phyloP scores from a whole-genome alignment of 768 basidiomycete genomes.

The Tulasnella sp. region DNA sequence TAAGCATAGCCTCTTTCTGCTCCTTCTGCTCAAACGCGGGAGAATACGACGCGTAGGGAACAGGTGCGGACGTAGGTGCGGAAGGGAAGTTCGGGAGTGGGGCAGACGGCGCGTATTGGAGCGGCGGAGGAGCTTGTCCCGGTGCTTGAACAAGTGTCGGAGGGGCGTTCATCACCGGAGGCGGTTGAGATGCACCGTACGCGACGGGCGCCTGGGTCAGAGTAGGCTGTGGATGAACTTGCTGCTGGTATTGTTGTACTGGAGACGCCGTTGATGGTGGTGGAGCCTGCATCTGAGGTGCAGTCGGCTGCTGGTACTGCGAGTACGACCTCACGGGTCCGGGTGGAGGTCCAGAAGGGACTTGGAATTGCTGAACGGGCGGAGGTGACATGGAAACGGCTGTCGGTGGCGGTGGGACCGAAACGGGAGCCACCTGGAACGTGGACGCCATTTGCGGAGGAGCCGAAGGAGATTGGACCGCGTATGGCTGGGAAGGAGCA shows the following conservation, averaged over 20 bases:
- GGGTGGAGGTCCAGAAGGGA: not conserved
- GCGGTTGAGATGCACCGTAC: no score
- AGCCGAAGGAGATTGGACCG: not conserved
- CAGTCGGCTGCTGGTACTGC: not conserved
- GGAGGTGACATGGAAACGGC: not conserved
- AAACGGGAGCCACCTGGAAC: not conserved
- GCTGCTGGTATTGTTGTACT: no score
- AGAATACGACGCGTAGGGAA: not conserved
- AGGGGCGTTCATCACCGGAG: no score
- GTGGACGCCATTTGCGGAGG: not conserved
- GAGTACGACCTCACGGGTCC: not conserved
- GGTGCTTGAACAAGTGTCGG: no score
- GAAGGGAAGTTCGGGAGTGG: slow-evolving; percentile 13
- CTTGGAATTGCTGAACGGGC: not conserved
- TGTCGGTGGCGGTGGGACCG: not conserved
- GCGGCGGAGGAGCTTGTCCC: no score
- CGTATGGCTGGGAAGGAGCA: slow-evolving; percentile 2
- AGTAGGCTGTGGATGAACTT: no score
- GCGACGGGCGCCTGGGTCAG: no score
- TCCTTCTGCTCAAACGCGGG: slow-evolving; percentile 5
- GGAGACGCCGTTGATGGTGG: not conserved
- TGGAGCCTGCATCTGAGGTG: slow-evolving; percentile 14
- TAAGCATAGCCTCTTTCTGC: slow-evolving; percentile 15
- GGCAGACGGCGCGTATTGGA: slow-evolving; percentile 13
- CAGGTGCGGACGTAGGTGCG: no score